These are phyloP conservation scores for Raffaelea ambrosiae DNA, from an alignment of 2,329 filamentous ascomycete species.

Conservation along the genomic window DNA sequence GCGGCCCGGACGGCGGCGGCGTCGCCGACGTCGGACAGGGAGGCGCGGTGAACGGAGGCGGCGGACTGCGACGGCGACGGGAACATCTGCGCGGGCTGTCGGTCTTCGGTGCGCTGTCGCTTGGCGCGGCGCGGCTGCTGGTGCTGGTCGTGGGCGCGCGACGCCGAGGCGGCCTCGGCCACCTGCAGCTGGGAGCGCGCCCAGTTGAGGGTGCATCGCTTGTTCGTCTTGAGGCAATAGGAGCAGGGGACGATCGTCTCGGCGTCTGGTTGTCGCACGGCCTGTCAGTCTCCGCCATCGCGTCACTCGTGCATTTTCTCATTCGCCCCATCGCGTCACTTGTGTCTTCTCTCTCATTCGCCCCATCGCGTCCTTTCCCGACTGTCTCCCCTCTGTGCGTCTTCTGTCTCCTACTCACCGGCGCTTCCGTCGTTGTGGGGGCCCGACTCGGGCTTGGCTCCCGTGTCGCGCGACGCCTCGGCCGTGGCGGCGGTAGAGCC, in stretches of 20 bases:
- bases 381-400: too few relatives aligned
- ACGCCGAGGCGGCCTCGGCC: background rate
- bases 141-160: slow-evolving; percentile 5
- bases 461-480: background rate
- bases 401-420: too few relatives aligned
- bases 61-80: background rate
- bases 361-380: too few relatives aligned
- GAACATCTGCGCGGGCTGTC: background rate
- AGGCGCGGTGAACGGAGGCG: background rate
- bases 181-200: slow-evolving; percentile 14
- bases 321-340: too few relatives aligned
- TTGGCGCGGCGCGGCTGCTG: slow-evolving; percentile 7
- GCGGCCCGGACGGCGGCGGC: background rate
- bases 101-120: slow-evolving; percentile 5
- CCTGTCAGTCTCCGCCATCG: too few relatives aligned
- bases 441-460: background rate
- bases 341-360: too few relatives aligned
- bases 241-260: slow-evolving; percentile 12
- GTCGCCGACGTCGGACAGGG: background rate
- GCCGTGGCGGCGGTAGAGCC: background rate
- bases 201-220: slow-evolving; percentile 17
- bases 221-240: slow-evolving; percentile 16
- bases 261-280: background rate
- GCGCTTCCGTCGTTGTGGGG: background rate
- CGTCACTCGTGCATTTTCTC: too few relatives aligned